These are phyloP conservation scores for Aspergillus texensis DNA, from an alignment of 2,329 filamentous ascomycete genomes.

Conservation along the genomic window DNA sequence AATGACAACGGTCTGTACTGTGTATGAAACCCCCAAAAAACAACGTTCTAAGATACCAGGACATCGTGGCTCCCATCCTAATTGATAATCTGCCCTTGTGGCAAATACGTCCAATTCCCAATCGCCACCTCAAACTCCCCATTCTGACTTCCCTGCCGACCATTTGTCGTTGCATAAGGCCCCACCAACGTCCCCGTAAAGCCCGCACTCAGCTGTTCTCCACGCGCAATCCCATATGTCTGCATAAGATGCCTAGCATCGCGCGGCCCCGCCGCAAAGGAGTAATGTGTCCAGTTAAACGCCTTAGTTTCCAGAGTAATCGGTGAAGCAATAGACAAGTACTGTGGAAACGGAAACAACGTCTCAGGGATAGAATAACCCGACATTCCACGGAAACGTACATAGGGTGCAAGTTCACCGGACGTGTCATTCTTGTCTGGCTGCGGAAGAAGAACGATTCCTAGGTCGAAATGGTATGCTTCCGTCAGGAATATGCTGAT, in stretches of 20 bases:
- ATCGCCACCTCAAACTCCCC: not conserved
- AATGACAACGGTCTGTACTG: too few species aligned
- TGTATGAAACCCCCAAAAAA: too few species aligned
- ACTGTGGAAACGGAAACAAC: not conserved
- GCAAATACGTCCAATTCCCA: not conserved
- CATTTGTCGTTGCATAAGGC: not conserved
- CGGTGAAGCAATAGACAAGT: not conserved
- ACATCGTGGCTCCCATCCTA: not conserved
- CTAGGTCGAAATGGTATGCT: constrained; percentile 24
- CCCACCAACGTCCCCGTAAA: not conserved
- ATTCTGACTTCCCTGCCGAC: not conserved
- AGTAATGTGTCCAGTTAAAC: not conserved
- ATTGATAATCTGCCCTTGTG: not conserved
- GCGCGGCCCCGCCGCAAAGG: not conserved
- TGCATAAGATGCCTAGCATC: not conserved
- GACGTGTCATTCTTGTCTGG: not conserved
- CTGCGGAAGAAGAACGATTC: constrained; percentile 8
- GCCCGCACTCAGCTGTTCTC: not conserved
- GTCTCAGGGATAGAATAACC: not conserved
- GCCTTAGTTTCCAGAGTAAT: not conserved
- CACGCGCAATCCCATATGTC: not conserved
- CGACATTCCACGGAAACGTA: not conserved
- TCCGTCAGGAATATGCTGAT: constrained; percentile 23
- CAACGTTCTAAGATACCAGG: too few species aligned
- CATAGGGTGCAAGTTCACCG: not conserved